Percentiles rank a stretch among this genome's conserved stretches.
Evolutionary conservation across 176 grass and related monocot genomes (phyloP).

Genomic region (Carex littledalei): DNA sequence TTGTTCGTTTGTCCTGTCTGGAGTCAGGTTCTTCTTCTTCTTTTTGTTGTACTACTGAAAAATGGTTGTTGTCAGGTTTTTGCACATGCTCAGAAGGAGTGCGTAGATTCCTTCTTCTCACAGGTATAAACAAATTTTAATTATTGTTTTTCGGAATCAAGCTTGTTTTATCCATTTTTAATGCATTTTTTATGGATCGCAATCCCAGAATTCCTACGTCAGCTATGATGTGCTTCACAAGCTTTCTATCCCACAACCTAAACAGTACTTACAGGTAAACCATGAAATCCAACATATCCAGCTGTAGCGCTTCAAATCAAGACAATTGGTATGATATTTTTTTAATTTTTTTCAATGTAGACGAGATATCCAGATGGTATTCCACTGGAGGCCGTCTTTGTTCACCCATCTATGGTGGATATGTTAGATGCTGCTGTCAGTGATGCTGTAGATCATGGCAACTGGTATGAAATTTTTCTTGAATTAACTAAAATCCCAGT

Average conservation of each 20-base stretch:
- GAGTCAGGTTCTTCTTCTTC: not conserved
- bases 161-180: conserved; percentile 6
- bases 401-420: conserved; percentile 81
- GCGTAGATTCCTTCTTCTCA: conserved; percentile 92
- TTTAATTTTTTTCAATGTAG: conserved; percentile 38
- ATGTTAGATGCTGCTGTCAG: conserved; percentile 93
- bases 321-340: not conserved
- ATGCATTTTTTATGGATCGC: conserved; percentile 25
- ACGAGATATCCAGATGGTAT: conserved; percentile 91
- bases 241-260: conserved; percentile 89
- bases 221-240: conserved; percentile 89
- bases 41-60: not conserved
- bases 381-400: conserved; percentile 85
- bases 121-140: conserved; percentile 52
- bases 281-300: conserved; percentile 21
- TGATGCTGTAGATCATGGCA: conserved; percentile 70
- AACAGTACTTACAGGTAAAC: conserved; percentile 88
- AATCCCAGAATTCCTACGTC: conserved; percentile 89
- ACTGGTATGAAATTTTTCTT: conserved; percentile 55
- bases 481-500: not conserved
- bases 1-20: conserved; percentile 23
- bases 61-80: conserved; percentile 58
- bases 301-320: conserved; percentile 8
- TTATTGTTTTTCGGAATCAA: conserved; percentile 4
- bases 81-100: conserved; percentile 95